phyloP scores from a whole-genome alignment of 23 red algal genomes.

The Gracilaria caudata region DNA sequence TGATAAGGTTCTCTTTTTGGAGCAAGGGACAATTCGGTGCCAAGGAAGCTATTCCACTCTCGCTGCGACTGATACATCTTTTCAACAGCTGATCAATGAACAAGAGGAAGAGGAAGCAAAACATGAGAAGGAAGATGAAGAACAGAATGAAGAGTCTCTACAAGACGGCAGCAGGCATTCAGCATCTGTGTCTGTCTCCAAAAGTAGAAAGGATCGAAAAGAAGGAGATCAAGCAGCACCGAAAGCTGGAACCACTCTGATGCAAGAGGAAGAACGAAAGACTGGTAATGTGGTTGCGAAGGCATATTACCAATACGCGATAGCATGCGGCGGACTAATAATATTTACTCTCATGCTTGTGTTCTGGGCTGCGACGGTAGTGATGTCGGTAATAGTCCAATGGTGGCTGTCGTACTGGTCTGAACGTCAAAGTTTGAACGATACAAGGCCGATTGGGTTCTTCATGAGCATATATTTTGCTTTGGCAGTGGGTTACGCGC shows the following conservation, averaged over 20 bases:
- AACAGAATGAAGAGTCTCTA: slow-evolving; percentile 4
- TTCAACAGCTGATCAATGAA: slow-evolving; percentile 75
- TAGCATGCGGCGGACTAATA: slow-evolving; percentile 63
- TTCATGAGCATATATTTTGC: slow-evolving; percentile 93
- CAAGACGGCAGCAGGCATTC: slow-evolving; percentile 16
- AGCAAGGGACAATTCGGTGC: slow-evolving; percentile 43
- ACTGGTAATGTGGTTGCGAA: slow-evolving; percentile 71
- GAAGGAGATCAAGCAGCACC: not conserved
- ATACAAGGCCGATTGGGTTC: slow-evolving; percentile 55
- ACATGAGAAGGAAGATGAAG: slow-evolving; percentile 19
- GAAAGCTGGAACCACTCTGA: slow-evolving; percentile 66
- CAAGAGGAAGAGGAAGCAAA: slow-evolving; percentile 31
- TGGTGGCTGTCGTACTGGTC: slow-evolving; percentile 97
- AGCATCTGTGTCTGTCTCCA: slow-evolving; percentile 18
- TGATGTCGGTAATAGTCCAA: slow-evolving; percentile 67
- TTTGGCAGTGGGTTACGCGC: slow-evolving; percentile 59
- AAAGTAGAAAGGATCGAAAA: not conserved
- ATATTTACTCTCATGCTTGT: slow-evolving; percentile 68
- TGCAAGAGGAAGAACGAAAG: slow-evolving; percentile 81
- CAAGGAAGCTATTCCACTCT: slow-evolving; percentile 58
- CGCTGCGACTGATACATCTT: slow-evolving; percentile 38
- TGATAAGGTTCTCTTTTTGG: slow-evolving; percentile 75
- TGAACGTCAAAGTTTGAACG: slow-evolving; percentile 19
- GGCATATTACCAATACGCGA: slow-evolving; percentile 82
- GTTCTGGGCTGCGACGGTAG: slow-evolving; percentile 60